Conservation (phyloP, 2,329 filamentous ascomycete species). For the Apiospora koreana region DNA sequence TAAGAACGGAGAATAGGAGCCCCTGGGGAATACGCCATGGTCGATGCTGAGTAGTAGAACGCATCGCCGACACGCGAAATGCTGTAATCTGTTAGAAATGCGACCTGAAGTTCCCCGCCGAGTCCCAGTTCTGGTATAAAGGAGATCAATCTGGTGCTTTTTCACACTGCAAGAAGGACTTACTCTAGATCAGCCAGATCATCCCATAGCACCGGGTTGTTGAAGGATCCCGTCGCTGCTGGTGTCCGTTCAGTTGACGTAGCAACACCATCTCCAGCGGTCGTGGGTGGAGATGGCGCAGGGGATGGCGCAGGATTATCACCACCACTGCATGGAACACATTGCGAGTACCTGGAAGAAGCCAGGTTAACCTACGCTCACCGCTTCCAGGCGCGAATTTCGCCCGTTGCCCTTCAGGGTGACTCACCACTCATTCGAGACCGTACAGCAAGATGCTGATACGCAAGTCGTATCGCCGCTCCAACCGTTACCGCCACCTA, state of each 20-base stretch:
- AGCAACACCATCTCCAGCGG: neutral
- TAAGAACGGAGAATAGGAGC: slow-evolving; percentile 57
- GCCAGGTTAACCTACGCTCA: neutral
- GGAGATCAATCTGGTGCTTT: too few species aligned
- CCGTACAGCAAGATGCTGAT: neutral
- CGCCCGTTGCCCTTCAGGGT: neutral
- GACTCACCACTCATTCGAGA: neutral
- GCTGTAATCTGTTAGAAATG: slow-evolving; percentile 32
- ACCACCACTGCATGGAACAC: slow-evolving; percentile 1
- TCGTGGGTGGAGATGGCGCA: neutral
- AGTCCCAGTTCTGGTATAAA: neutral
- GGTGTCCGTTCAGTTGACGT: neutral
- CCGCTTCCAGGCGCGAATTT: neutral
- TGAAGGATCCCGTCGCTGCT: neutral
- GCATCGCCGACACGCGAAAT: slow-evolving; percentile 50
- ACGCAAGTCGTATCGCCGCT: slow-evolving; percentile 6
- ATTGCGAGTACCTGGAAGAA: slow-evolving; percentile 3
- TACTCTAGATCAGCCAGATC: slow-evolving; percentile 15
- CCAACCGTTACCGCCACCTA: slow-evolving; percentile 10
- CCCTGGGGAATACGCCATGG: slow-evolving; percentile 57
- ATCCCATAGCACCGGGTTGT: slow-evolving; percentile 14
- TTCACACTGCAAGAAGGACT: neutral
- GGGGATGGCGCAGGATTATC: neutral
- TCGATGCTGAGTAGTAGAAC: slow-evolving; percentile 56
- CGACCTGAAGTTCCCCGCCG: neutral